Evolutionary conservation across 768 basidiomycete species (phyloP).

Genomic region (Leucocoprinus birnbaumii): DNA sequence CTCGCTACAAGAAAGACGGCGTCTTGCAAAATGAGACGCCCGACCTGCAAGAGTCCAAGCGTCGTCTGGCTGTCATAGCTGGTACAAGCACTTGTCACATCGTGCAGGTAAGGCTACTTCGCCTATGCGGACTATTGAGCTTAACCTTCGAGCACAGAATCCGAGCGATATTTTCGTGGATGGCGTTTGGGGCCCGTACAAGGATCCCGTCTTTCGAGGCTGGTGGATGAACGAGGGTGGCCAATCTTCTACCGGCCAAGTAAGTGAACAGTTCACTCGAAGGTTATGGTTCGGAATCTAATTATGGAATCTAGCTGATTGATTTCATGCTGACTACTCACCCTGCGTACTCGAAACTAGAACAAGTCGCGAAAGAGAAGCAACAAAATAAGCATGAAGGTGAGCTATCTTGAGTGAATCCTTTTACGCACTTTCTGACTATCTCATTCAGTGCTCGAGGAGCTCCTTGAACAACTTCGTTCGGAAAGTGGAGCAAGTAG

Average conservation of each 20-base stretch:
- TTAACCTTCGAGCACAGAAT: slow-evolving; percentile 42
- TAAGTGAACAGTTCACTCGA: slow-evolving; percentile 21
- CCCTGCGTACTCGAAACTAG: slow-evolving; percentile 72
- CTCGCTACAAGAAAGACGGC: slow-evolving; percentile 55
- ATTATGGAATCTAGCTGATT: slow-evolving; percentile 55
- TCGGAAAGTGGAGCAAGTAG: slow-evolving; percentile 51
- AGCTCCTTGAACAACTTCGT: slow-evolving; percentile 66
- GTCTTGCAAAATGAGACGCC: slow-evolving; percentile 51
- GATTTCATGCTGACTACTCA: slow-evolving; percentile 95
- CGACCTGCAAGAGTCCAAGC: slow-evolving; percentile 69
- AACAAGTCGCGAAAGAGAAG: slow-evolving; percentile 57
- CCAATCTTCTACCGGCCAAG: slow-evolving; percentile 97
- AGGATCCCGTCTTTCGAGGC: slow-evolving; percentile 86
- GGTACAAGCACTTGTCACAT: slow-evolving; percentile 97
- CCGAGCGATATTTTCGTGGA: slow-evolving; percentile 81
- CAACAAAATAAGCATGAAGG: slow-evolving; percentile 58
- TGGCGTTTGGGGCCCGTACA: slow-evolving; percentile 93
- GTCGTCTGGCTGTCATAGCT: slow-evolving; percentile 88
- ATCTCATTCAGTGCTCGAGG: slow-evolving; percentile 56
- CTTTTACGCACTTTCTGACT: background rate
- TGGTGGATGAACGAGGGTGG: slow-evolving; percentile 99
- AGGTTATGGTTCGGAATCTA: background rate
- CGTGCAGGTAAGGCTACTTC: slow-evolving; percentile 56
- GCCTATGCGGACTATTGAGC: background rate
- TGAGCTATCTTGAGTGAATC: slow-evolving; percentile 20